Base-by-base conservation (phyloP, 495 filamentous ascomycete species). In the Hypoxylon subgilvum region DNA sequence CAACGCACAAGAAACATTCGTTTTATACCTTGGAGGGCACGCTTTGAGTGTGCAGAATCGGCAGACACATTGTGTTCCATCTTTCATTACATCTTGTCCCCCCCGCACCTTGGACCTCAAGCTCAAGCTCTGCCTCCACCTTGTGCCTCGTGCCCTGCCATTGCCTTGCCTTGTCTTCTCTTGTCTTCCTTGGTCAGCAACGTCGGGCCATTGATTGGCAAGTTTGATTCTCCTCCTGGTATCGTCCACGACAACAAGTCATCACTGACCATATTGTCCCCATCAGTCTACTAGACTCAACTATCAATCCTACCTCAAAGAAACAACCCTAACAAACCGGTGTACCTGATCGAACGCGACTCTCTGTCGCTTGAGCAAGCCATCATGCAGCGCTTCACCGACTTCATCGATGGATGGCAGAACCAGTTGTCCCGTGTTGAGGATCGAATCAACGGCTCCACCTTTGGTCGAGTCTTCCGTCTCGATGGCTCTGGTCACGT, bases 401-500 rank as follows among this genome's bases (percentile, higher is more conserved):
- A 6, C 13, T 42, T 51, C 16, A 39, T 59, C 54, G 65, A 68
- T 18, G 38, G 38, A n/a, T 19, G 12, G 32, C 56, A 53, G 45
- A 53, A 35, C 42, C 65, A 52, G 50, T 0, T 65, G 1, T 31
- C 54, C 19, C n/a, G 35, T 9, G 23, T 76, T 35, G 72, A 80
- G 25, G 51, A 71, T 4, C 52, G 57, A 21, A 67, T 81, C 23
- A 76, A 74, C 19, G 41, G 22, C 17, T 79, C 79, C 0, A 74
- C 81, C 12, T 78, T 91, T 58, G 89, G 89, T 36, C 79, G 80
- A 52, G 81, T 87, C 63, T 93, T 93, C 71, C 82, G 82, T 21
- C 81, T 93, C 5, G 84, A 88, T 44, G 84, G 83, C 52, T 86
- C 80, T 17, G 87, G 88, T 39, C 87, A 90, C 77, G 80, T 82